These are phyloP conservation scores for Deinandra increscens DNA, from an alignment of 129 eudicot species.

Conservation along the genomic window DNA sequence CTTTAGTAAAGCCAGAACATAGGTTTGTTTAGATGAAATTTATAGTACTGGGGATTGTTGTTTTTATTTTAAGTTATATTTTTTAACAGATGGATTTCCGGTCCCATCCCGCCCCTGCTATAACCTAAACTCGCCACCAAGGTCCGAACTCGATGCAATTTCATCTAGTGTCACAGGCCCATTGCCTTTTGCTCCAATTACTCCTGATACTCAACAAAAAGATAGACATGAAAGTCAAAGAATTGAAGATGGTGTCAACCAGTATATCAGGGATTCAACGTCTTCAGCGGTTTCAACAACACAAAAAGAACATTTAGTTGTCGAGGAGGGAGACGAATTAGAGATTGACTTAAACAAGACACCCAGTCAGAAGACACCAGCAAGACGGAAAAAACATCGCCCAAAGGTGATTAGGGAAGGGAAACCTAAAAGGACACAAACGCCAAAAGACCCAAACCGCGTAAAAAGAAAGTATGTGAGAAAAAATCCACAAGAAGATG, in stretches of 20 bases:
- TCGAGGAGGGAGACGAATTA: slow-evolving; percentile 32
- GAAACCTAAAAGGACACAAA: slow-evolving; percentile 58
- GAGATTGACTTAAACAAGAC: slow-evolving; percentile 75
- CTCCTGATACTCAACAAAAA: slow-evolving; percentile 48
- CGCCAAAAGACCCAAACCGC: slow-evolving; percentile 44
- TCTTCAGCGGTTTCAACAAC: slow-evolving; percentile 39
- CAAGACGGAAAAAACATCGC: slow-evolving; percentile 63
- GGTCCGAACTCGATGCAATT: slow-evolving; percentile 41
- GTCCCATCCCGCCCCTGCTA: slow-evolving; percentile 34
- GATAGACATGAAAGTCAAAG: slow-evolving; percentile 26
- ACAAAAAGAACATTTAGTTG: slow-evolving; percentile 30
- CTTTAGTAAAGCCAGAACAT: not conserved
- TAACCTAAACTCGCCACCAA: slow-evolving; percentile 50
- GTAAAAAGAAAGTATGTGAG: slow-evolving; percentile 72
- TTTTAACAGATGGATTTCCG: slow-evolving; percentile 50
- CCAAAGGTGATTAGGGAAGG: slow-evolving; percentile 85
- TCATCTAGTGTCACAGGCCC: slow-evolving; percentile 26
- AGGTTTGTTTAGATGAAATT: not conserved
- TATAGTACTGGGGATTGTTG: not conserved
- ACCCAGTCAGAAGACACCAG: slow-evolving; percentile 65
- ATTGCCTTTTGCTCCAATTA: slow-evolving; percentile 49
- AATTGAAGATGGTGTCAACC: slow-evolving; percentile 29
- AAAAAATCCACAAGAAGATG: slow-evolving; percentile 36
- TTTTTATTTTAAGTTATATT: not conserved
- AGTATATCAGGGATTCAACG: slow-evolving; percentile 35